phyloP scores from a whole-genome alignment of 2,329 filamentous ascomycete species.

The Dothiorella sarmentorum region DNA sequence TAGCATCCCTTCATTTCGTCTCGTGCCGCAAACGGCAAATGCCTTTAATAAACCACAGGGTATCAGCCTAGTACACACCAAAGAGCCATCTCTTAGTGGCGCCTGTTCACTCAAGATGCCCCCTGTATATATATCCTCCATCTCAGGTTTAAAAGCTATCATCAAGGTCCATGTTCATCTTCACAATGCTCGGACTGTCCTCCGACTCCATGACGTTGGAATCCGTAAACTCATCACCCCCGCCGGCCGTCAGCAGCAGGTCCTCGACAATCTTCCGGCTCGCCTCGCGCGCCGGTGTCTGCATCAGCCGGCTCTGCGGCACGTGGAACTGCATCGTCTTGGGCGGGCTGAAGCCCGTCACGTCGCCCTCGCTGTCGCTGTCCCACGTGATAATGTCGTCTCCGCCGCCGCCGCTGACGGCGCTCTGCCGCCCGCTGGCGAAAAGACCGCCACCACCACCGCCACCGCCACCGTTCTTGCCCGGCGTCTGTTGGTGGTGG shows the following conservation, averaged over 20 bases:
- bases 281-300: slow-evolving; percentile 78
- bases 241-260: slow-evolving; percentile 71
- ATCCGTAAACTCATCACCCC: slow-evolving; percentile 52
- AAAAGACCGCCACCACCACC: no score
- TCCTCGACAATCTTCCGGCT: slow-evolving; percentile 79
- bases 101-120: no score
- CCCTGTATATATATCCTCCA: background rate
- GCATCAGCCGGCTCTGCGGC: slow-evolving; percentile 70
- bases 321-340: slow-evolving; percentile 89
- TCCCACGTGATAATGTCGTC: slow-evolving; percentile 54
- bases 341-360: slow-evolving; percentile 69
- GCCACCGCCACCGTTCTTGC: slow-evolving; percentile 3
- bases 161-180: slow-evolving; percentile 44
- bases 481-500: no score
- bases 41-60: no score
- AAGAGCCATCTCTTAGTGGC: no score
- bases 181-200: slow-evolving; percentile 48
- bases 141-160: slow-evolving; percentile 42
- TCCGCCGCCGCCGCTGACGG: background rate
- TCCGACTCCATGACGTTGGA: slow-evolving; percentile 42
- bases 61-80: no score
- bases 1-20: no score
- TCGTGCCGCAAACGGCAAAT: no score
- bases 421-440: no score
- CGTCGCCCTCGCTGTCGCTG: slow-evolving; percentile 65